Conservation (phyloP, 306 rosid genomes). For the Medicago lupulina region DNA sequence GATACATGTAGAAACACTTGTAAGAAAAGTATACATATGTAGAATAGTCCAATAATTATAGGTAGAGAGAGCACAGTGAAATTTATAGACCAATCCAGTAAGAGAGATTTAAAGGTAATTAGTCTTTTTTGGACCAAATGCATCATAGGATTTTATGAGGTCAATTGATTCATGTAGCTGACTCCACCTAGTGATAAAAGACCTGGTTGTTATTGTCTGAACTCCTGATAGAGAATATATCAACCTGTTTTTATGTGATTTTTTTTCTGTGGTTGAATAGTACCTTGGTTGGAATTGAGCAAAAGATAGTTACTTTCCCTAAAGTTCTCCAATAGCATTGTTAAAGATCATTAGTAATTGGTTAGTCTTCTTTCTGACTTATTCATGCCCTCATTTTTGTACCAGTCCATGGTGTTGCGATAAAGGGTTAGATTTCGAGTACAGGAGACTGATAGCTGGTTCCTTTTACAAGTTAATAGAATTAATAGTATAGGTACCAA, state of each 20-base stretch:
- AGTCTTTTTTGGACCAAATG: not conserved
- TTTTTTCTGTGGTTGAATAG: conserved; percentile 13
- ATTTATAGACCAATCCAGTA: not conserved
- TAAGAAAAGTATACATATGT: not conserved
- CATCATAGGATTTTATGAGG: not conserved
- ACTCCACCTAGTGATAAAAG: not conserved
- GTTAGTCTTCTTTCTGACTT: conserved; percentile 6
- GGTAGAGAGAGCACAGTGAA: not conserved
- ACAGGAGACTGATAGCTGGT: conserved; percentile 3
- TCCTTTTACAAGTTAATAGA: not conserved
- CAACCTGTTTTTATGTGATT: conserved; percentile 24
- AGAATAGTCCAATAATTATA: conserved; percentile 16
- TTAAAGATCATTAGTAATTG: conserved; percentile 7
- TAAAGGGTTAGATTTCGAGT: not conserved
- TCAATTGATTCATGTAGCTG: not conserved
- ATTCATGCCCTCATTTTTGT: conserved; percentile 19
- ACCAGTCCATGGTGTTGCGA: not conserved
- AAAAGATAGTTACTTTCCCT: conserved; percentile 9
- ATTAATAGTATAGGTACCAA: not conserved
- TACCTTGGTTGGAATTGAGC: conserved; percentile 10
- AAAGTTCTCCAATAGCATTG: conserved; percentile 9
- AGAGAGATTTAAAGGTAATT: not conserved
- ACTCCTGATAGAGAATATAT: not conserved
- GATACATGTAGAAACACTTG: not conserved
- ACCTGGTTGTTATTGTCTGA: not conserved